Percentiles rank a stretch among this genome's conserved stretches.
Conservation (phyloP, 2,329 filamentous ascomycete species). For the Exophiala xenobiotica region DNA sequence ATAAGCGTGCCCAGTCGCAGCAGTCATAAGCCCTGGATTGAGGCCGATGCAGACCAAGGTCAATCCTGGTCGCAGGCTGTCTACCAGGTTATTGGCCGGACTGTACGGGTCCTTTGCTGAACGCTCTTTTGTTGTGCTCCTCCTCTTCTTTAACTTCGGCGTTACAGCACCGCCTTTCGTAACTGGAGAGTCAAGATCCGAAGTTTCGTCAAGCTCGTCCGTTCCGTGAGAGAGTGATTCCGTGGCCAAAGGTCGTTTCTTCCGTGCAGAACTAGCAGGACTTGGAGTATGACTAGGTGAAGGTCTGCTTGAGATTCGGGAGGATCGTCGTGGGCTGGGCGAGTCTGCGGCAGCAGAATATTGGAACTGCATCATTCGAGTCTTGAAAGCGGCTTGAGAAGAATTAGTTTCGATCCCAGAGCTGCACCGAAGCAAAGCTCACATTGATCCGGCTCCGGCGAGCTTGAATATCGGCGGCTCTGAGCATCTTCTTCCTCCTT, state of each 20-base stretch:
- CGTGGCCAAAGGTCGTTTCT: slow-evolving; percentile 7
- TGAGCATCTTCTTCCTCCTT: not conserved
- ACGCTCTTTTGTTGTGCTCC: slow-evolving; percentile 26
- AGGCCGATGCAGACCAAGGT: slow-evolving; percentile 50
- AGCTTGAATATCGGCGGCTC: not conserved
- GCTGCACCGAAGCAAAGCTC: not conserved
- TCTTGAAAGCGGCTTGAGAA: slow-evolving; percentile 17
- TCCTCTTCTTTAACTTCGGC: slow-evolving; percentile 19
- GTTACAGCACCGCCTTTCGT: not conserved
- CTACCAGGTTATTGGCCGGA: slow-evolving; percentile 42
- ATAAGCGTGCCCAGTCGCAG: slow-evolving; percentile 47
- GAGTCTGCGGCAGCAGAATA: slow-evolving; percentile 8
- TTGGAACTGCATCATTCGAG: slow-evolving; percentile 19
- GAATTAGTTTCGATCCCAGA: not conserved
- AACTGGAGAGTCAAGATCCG: not conserved
- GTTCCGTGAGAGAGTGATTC: not conserved
- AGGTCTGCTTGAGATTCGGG: slow-evolving; percentile 5
- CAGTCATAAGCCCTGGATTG: slow-evolving; percentile 51
- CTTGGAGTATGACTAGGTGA: not conserved
- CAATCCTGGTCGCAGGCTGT: slow-evolving; percentile 47
- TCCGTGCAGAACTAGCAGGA: slow-evolving; percentile 7
- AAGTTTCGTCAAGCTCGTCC: not conserved
- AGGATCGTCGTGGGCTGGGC: slow-evolving; percentile 12
- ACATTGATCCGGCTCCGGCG: slow-evolving; percentile 1
- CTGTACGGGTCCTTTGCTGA: slow-evolving; percentile 22